phyloP scores from a whole-genome alignment of 2,329 filamentous ascomycete species.

The Fusarium sarcochroum region DNA sequence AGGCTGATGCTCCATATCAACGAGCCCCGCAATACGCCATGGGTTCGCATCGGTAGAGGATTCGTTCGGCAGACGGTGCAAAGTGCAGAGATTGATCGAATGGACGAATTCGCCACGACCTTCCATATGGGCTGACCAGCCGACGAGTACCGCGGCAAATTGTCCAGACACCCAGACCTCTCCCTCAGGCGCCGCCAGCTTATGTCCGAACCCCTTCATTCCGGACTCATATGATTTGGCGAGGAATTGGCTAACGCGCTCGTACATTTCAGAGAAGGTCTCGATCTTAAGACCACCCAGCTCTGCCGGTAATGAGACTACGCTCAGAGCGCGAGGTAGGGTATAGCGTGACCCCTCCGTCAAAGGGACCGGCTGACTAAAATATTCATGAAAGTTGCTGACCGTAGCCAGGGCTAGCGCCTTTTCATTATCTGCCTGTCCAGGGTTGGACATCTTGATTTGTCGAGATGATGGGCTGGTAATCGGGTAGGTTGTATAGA shows the following conservation, averaged over 20 bases:
- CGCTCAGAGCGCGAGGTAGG: not conserved
- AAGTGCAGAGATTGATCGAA: not conserved
- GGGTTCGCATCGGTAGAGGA: not conserved
- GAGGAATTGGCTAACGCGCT: slow-evolving; percentile 5
- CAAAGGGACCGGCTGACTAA: not conserved
- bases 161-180: not conserved
- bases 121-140: slow-evolving; percentile 1
- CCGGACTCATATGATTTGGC: slow-evolving; percentile 4
- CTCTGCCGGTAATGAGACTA: not conserved
- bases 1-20: not conserved
- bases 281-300: slow-evolving; percentile 9
- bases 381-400: not conserved
- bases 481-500: too few relatives aligned
- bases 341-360: not conserved
- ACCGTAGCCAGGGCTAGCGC: not conserved
- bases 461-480: too few relatives aligned
- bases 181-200: not conserved
- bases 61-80: not conserved
- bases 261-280: not conserved
- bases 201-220: not conserved
- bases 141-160: slow-evolving; percentile 6
- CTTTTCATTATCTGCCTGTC: not conserved
- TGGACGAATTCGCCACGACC: not conserved
- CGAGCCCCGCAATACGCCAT: not conserved
- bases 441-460: not conserved